These are phyloP conservation scores for Aspergillus nidulans DNA, from an alignment of 495 filamentous ascomycete genomes.

Conservation along the genomic window DNA sequence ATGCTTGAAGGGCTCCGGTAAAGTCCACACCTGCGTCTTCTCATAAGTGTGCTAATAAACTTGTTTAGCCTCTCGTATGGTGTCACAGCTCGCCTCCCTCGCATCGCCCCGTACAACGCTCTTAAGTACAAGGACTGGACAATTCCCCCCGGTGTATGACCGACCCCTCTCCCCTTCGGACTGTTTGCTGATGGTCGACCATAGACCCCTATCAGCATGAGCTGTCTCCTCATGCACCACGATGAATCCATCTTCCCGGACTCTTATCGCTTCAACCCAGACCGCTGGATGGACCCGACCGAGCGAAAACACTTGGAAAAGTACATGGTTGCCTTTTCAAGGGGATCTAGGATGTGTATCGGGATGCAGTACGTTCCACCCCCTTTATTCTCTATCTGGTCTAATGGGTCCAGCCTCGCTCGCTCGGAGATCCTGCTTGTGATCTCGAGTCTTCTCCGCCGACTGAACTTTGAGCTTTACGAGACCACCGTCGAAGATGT, in stretches of 20 bases:
- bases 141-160: constrained; percentile 24
- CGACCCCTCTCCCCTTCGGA: background rate
- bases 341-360: constrained; percentile 45
- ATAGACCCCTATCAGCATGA: constrained; percentile 40
- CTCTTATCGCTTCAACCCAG: constrained; percentile 35
- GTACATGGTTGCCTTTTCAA: constrained; percentile 45
- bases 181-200: background rate
- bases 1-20: constrained; percentile 32
- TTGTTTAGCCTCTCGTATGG: constrained; percentile 24
- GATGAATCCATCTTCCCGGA: constrained; percentile 39
- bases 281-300: constrained; percentile 36
- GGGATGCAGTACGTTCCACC: constrained; percentile 40
- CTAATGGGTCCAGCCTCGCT: constrained; percentile 22
- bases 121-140: constrained; percentile 20
- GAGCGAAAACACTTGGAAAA: constrained; percentile 34
- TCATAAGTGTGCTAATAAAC: background rate
- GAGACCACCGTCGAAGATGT: constrained; percentile 35
- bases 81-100: constrained; percentile 34
- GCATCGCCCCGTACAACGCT: constrained; percentile 29
- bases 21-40: background rate
- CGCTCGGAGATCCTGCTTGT: constrained; percentile 31
- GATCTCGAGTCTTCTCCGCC: constrained; percentile 23
- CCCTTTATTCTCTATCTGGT: background rate
- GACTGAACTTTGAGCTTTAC: constrained; percentile 32
- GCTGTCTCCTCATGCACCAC: constrained; percentile 34